Base-by-base conservation (phyloP, 75 land plant genomes). In the Chamaecyparis obtusa region DNA sequence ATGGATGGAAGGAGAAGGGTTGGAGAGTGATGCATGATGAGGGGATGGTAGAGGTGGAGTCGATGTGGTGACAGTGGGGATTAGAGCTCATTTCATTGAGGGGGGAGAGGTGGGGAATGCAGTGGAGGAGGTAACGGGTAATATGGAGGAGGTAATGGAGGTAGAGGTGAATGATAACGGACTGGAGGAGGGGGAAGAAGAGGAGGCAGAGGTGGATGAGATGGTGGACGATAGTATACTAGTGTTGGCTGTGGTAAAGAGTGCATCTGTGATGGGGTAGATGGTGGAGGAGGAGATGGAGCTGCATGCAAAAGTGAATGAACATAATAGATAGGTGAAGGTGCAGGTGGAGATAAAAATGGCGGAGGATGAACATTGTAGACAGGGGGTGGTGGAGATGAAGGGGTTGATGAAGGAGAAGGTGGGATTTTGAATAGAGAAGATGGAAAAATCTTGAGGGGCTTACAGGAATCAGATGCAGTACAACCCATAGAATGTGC, bases 401-500 rank as follows among this genome's bases (percentile, higher is more conserved):
- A 84, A 10, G 84, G 46, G 4, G 86, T 82, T 33, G 83, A 79
- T 7, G 85, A 16, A 9, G 91, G 91, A 10, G 39, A 27, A 15
- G 86, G 44, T 21, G 88, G 87, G 1, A 54, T 32, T 24, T 82
- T 82, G 19, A 83, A 3, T 33, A 72, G 7, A 33, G 36, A 48
- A 9, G 55, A 51, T 51, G 55, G 15, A 51, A 9, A 9, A 48
- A 48, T 48, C 19, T 36, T n/a, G 17, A 84, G 36, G 0, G 30
- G 51, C 46, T 54, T 37, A 15, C 87, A 81, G 21, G 88, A 89
- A 17, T 83, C 74, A 84, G 85, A 86, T 1, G 86, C 13, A 33
- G 32, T 4, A 84, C 87, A 44, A 41, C 88, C 86, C 14, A 91
- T 83, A 7, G 86, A 84, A 60, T 88, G 84, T 69, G 88, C 75